Evolutionary conservation across 257 asterid genomes (phyloP).

Genomic region (Rhazya stricta): DNA sequence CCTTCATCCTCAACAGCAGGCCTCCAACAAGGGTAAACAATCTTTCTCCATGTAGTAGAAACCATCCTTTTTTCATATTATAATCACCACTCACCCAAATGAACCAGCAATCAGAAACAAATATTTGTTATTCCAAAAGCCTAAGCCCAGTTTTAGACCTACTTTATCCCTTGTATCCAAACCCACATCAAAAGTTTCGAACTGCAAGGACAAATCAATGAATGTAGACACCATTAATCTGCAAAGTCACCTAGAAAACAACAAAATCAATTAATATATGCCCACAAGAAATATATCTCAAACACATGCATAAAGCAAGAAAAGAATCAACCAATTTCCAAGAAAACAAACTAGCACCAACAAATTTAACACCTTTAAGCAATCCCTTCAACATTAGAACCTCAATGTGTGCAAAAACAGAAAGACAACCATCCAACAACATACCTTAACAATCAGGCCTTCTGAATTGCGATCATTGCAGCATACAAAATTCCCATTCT

Average conservation of each 20-base stretch:
- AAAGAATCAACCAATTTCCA: constrained; percentile 12
- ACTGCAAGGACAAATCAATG: constrained; percentile 28
- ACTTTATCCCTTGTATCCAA: constrained; percentile 25
- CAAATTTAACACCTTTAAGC: constrained; percentile 8
- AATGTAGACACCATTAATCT: constrained; percentile 43
- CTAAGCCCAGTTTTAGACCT: constrained; percentile 20
- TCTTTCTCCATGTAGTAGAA: constrained; percentile 51
- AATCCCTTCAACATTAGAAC: constrained; percentile 1
- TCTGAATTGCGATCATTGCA: constrained; percentile 17
- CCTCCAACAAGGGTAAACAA: constrained; percentile 68
- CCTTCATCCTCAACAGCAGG: constrained; percentile 37
- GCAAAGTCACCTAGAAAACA: constrained; percentile 14
- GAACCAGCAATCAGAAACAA: constrained; percentile 22
- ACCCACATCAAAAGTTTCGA: constrained; percentile 36
- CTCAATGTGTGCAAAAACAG: constrained; percentile 7
- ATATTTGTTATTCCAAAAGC: constrained; percentile 22
- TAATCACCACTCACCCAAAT: constrained; percentile 19
- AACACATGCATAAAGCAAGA: constrained; percentile 16
- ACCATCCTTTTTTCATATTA: constrained; percentile 56
- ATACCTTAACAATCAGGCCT: constrained; percentile 27
- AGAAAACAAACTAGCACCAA: constrained; percentile 1
- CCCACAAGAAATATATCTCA: constrained; percentile 5
- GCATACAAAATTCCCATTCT: constrained; percentile 22
- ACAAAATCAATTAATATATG: constrained; percentile 2
- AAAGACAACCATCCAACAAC: constrained; percentile 15